A percentile compares a stretch with the other conserved stretches of the same genome.
Evolutionary conservation across 2,329 filamentous ascomycete genomes (phyloP).

Genomic region (Diaporthe vaccinii): DNA sequence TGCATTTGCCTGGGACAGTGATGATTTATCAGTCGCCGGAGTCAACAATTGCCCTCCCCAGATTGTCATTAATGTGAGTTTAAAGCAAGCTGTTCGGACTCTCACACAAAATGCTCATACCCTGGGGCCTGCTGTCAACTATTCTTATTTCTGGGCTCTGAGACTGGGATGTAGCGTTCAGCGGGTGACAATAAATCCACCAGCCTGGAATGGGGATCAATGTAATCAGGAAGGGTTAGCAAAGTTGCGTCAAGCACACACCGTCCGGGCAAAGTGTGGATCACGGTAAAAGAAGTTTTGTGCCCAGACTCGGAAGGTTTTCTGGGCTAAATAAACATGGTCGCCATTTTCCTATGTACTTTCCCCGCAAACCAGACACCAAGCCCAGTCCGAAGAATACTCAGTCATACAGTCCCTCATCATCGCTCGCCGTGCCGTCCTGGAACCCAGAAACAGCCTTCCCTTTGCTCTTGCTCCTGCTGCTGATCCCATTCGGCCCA

Average conservation of each 20-base stretch:
- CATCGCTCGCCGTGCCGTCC: conserved; percentile 67
- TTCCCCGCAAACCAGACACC: background rate
- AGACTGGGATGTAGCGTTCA: background rate
- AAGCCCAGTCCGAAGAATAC: background rate
- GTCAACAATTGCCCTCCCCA: background rate
- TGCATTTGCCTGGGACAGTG: background rate
- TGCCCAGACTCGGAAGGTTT: background rate
- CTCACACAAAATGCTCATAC: background rate
- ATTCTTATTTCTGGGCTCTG: no score
- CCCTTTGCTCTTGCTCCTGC: conserved; percentile 65
- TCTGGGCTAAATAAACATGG: background rate
- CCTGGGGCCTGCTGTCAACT: background rate
- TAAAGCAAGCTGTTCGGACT: background rate
- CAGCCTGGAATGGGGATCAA: background rate
- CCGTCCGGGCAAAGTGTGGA: background rate
- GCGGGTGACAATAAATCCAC: background rate
- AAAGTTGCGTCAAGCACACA: background rate
- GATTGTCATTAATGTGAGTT: background rate
- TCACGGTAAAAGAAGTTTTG: background rate
- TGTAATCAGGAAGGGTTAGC: rapidly evolving
- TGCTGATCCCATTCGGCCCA: conserved; percentile 44
- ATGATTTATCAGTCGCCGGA: background rate
- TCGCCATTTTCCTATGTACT: conserved; percentile 11
- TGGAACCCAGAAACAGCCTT: conserved; percentile 67
- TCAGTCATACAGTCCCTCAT: conserved; percentile 69